phyloP scores from a whole-genome alignment of 805 yeast genomes.

The Lachancea thermotolerans region DNA sequence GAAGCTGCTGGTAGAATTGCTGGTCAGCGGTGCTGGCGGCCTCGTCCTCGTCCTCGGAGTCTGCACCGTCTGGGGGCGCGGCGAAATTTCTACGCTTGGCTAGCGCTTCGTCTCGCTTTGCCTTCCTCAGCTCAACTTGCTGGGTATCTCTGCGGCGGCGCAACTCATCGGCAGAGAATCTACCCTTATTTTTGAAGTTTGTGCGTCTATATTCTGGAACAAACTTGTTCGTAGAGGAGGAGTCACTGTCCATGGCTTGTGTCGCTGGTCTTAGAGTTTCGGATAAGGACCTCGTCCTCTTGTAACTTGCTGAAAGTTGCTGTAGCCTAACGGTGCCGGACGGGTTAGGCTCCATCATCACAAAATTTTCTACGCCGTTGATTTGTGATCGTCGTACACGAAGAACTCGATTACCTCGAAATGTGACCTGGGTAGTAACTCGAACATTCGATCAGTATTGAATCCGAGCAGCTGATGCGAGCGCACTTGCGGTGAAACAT shows the following conservation, averaged over 20 bases:
- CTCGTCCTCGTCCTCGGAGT: conserved; percentile 46
- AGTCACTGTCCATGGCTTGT: conserved; percentile 49
- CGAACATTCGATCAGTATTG: no score
- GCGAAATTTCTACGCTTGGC: conserved; percentile 85
- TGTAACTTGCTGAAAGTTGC: not conserved
- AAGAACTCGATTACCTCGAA: not conserved
- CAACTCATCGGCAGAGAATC: conserved; percentile 91
- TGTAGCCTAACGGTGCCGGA: not conserved
- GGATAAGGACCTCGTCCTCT: not conserved
- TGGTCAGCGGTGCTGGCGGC: conserved; percentile 33
- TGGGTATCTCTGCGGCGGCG: conserved; percentile 97
- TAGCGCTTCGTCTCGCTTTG: conserved; percentile 89
- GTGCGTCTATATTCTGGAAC: conserved; percentile 98
- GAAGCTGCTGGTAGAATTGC: conserved; percentile 42
- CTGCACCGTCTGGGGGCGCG: conserved; percentile 40
- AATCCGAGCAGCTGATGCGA: no score
- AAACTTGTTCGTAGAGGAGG: conserved; percentile 60
- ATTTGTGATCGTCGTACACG: not conserved
- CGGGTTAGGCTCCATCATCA: conserved; percentile 1
- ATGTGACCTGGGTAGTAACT: no score
- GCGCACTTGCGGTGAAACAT: no score
- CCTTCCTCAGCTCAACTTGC: conserved; percentile 93
- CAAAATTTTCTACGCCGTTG: conserved; percentile 3
- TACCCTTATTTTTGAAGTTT: conserved; percentile 87
- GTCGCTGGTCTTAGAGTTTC: not conserved